These are phyloP conservation scores for Hanseniaspora lachancei DNA, from an alignment of 805 yeast species.

Conservation along the genomic window DNA sequence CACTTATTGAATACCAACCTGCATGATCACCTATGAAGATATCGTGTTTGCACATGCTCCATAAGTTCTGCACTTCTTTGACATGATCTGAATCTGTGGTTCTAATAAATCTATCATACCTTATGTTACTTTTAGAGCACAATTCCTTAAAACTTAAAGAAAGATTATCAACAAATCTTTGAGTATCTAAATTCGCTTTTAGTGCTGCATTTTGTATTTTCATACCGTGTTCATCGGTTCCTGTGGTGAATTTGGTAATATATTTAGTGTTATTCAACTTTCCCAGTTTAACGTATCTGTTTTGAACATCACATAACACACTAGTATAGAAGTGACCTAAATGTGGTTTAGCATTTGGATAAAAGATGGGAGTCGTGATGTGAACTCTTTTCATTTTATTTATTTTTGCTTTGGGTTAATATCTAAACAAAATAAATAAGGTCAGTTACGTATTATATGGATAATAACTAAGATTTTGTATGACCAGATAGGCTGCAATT, in stretches of 20 bases:
- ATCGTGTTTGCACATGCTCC: slow-evolving; percentile 46
- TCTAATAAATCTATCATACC: slow-evolving; percentile 67
- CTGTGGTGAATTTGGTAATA: slow-evolving; percentile 57
- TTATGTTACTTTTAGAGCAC: slow-evolving; percentile 45
- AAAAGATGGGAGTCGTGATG: slow-evolving; percentile 85
- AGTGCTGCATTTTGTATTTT: slow-evolving; percentile 83
- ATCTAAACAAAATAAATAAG: not conserved
- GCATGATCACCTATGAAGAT: slow-evolving; percentile 73
- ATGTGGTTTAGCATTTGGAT: slow-evolving; percentile 91
- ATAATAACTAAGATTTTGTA: too few relatives aligned
- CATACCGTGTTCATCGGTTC: slow-evolving; percentile 94
- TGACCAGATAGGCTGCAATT: too few relatives aligned
- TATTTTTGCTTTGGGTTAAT: not conserved
- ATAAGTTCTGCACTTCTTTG: slow-evolving; percentile 49
- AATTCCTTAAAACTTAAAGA: slow-evolving; percentile 50
- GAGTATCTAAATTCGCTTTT: slow-evolving; percentile 38
- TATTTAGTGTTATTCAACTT: slow-evolving; percentile 21
- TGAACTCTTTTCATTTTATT: slow-evolving; percentile 25
- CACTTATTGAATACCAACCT: slow-evolving; percentile 93
- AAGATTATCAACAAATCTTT: slow-evolving; percentile 58
- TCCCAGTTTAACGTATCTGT: slow-evolving; percentile 52
- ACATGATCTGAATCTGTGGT: slow-evolving; percentile 80
- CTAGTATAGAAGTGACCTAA: slow-evolving; percentile 85
- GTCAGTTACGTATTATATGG: too few relatives aligned
- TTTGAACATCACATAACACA: slow-evolving; percentile 66